Evolutionary conservation across 768 basidiomycete species (phyloP).

Genomic region (Rickenella mellea): DNA sequence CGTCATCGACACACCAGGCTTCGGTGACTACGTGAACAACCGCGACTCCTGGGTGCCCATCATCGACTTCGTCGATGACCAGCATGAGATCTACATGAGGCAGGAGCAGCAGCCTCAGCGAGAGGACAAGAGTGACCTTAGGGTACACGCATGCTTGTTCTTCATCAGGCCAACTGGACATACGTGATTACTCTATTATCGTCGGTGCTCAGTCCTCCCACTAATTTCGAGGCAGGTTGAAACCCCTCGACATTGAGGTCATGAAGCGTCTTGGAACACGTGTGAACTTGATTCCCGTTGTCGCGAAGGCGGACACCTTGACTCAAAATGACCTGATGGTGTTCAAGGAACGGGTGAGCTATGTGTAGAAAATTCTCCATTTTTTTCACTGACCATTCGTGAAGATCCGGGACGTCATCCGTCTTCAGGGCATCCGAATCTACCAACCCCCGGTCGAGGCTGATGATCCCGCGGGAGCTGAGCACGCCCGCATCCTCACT

Average conservation of each 20-base stretch:
- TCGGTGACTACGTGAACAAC: constrained; percentile 99
- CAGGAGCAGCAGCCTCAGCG: constrained; percentile 99
- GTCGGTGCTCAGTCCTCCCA: constrained; percentile 6
- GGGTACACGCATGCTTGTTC: constrained; percentile 95
- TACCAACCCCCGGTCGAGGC: constrained; percentile 89
- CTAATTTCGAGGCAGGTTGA: constrained; percentile 50
- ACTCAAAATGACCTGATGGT: constrained; percentile 84
- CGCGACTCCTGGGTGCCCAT: constrained; percentile 97
- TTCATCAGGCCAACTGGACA: constrained; percentile 95
- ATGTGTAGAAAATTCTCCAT: constrained; percentile 8
- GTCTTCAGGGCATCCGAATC: constrained; percentile 88
- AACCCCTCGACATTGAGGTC: constrained; percentile 97
- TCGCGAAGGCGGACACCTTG: constrained; percentile 96
- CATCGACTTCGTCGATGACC: constrained; percentile 96
- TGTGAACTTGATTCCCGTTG: constrained; percentile 95
- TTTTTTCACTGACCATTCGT: constrained; percentile 2
- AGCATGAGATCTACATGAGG: constrained; percentile 91
- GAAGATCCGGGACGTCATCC: constrained; percentile 82
- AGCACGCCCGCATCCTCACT: constrained; percentile 80
- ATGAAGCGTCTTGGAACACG: constrained; percentile 99
- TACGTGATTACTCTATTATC: constrained; percentile 52
- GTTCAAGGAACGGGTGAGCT: constrained; percentile 86
- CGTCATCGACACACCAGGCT: constrained; percentile 98
- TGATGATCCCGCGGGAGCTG: constrained; percentile 79
- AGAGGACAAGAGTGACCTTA: constrained; percentile 85